Percentiles rank a stretch among this genome's conserved stretches.
phyloP scores from a whole-genome alignment of 108 stramenopile species.

The Thalassiosira profunda region DNA sequence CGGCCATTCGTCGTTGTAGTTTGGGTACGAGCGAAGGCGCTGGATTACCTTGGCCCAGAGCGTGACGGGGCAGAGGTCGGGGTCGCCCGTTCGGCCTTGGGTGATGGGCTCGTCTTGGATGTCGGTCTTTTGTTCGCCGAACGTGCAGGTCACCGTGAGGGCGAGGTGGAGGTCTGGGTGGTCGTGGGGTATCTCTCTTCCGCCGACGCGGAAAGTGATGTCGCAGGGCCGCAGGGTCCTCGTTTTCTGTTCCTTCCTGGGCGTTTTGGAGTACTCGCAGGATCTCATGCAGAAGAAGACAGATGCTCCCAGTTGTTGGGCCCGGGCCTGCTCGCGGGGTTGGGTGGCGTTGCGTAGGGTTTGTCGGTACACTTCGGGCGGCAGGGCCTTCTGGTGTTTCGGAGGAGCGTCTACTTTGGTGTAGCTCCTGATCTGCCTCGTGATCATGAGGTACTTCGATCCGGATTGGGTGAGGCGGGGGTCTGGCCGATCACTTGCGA shows the following conservation, averaged over 20 bases:
- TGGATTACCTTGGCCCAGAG: neutral
- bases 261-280: slow-evolving; percentile 10
- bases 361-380: slow-evolving; percentile 10
- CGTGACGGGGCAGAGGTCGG: slow-evolving; percentile 1
- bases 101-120: neutral
- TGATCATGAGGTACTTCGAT: neutral
- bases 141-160: neutral
- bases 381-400: slow-evolving; percentile 18
- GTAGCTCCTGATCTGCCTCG: neutral
- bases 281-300: slow-evolving; percentile 27
- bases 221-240: neutral
- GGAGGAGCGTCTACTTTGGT: neutral
- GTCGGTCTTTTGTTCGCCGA: slow-evolving; percentile 6
- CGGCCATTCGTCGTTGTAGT: slow-evolving; percentile 7
- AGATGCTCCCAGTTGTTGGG: neutral
- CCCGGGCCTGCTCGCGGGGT: slow-evolving; percentile 7
- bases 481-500: slow-evolving; percentile 11
- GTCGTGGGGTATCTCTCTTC: neutral
- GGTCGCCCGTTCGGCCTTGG: neutral
- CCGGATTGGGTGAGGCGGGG: neutral
- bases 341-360: neutral
- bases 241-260: slow-evolving; percentile 1
- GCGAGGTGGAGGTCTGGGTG: slow-evolving; percentile 1
- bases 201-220: slow-evolving; percentile 7
- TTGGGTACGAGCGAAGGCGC: slow-evolving; percentile 2